phyloP scores from a whole-genome alignment of 192 early-diverging fungal genomes.

The Backusella tarrabulga region DNA sequence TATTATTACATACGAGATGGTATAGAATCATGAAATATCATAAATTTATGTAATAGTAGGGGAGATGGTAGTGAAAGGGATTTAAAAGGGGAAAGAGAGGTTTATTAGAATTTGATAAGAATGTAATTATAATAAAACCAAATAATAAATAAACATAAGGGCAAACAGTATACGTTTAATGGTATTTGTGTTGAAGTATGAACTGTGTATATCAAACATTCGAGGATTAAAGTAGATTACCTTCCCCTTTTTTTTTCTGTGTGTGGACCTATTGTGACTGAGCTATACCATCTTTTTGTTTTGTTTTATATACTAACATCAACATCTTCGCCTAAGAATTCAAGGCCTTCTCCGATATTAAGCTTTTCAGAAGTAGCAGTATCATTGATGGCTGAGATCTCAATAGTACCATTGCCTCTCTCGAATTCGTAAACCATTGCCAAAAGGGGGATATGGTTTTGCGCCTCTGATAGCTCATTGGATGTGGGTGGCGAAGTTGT shows the following conservation, averaged over 20 bases:
- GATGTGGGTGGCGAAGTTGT: neutral
- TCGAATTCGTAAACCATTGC: conserved; percentile 55
- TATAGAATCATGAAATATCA: neutral
- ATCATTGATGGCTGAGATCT: conserved; percentile 42
- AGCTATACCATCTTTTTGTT: neutral
- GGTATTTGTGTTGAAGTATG: neutral
- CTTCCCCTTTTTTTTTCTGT: neutral
- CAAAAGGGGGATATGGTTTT: conserved; percentile 23
- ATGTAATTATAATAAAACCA: neutral
- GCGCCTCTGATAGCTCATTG: neutral
- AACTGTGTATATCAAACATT: neutral
- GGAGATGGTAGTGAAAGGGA: neutral
- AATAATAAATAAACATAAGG: neutral
- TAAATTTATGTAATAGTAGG: neutral
- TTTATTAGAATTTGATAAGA: neutral
- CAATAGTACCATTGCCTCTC: conserved; percentile 48
- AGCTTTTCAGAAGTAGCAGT: neutral
- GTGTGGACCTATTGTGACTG: neutral
- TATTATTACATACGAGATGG: neutral
- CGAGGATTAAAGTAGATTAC: neutral
- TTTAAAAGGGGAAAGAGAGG: neutral
- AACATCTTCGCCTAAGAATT: conserved; percentile 14
- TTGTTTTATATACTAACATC: neutral
- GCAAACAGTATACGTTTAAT: neutral
- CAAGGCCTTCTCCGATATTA: conserved; percentile 15